Base-by-base conservation (phyloP, 768 basidiomycete species). In the Lenzites betulinus region DNA sequence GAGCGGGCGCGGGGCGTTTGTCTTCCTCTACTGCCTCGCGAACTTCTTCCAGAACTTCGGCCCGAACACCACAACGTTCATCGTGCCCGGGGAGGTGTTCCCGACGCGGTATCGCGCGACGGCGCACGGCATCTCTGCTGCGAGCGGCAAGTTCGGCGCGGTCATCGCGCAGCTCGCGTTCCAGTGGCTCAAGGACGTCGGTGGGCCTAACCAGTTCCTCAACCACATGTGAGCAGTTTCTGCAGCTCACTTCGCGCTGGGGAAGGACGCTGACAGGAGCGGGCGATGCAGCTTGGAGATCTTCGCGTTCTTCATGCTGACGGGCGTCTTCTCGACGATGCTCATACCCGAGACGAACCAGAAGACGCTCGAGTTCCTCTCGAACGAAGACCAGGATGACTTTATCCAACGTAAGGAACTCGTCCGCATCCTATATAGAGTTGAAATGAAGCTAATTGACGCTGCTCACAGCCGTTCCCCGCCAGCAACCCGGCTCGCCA, bases 281-380 rank as follows among this genome's bases (percentile, higher is more conserved):
- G 26, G 15, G 12, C 38, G 9, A 26, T 22, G 5, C 35, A 51
- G 62, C 74, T 66, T 80, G 13, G 70, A 81, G 65, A 73, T 81
- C 59, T 80, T 79, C 54, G 78, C 77, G n/a, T 69, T 79, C 53
- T 79, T 79, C 73, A 81, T 78, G 79, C 53, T 79, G 28, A 76
- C 78, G 0, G 79, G 79, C 39, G 65, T 76, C 55, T 63, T 72
- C 51, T 76, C 78, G 22, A 79, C 79, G 6, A 60, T 76, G 52
- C 70, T 81, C 23, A 62, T 81, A 6, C 78, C 78, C 42, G 79
- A 81, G 70, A 80, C 80, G 25, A 78, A 69, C 46, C 65, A 67
- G 41, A 67, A 67, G 47, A 70, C 72, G 42, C 70, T 76, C 25
- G 75, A 76, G 65, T 69, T 70, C 13, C 64, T 77, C 23, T 76